Evolutionary conservation across 2,329 filamentous ascomycete species (phyloP).

Genomic region (Hymenoscyphus albidus): DNA sequence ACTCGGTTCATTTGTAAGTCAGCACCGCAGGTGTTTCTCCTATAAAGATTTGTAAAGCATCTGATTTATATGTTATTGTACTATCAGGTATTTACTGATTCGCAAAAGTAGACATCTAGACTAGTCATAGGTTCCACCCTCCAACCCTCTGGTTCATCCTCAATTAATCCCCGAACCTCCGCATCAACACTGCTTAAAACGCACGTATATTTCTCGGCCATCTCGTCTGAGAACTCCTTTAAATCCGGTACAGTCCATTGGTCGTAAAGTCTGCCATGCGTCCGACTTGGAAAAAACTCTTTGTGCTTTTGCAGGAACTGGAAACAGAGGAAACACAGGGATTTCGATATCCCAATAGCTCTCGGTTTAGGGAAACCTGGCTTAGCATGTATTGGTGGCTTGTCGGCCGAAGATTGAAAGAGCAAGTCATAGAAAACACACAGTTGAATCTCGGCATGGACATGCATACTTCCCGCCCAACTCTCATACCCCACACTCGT

Average conservation of each 20-base stretch:
- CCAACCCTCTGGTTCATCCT: slow-evolving; percentile 12
- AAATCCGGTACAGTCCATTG: slow-evolving; percentile 19
- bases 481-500: slow-evolving; percentile 15
- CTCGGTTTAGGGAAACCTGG: slow-evolving; percentile 3
- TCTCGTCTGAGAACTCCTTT: slow-evolving; percentile 6
- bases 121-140: slow-evolving; percentile 19
- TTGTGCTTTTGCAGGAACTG: slow-evolving; percentile 12
- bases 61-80: too few relatives aligned
- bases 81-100: too few relatives aligned
- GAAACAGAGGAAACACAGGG: slow-evolving; percentile 18
- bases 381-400: background rate
- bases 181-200: slow-evolving; percentile 10
- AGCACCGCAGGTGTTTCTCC: too few relatives aligned
- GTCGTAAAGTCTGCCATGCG: slow-evolving; percentile 17
- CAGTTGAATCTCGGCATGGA: slow-evolving; percentile 18
- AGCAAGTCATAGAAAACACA: slow-evolving; percentile 15
- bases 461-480: slow-evolving; percentile 17
- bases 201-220: slow-evolving; percentile 8
- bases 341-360: slow-evolving; percentile 17
- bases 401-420: background rate
- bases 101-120: slow-evolving; percentile 2
- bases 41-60: too few relatives aligned
- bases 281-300: slow-evolving; percentile 15
- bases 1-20: too few relatives aligned
- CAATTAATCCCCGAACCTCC: slow-evolving; percentile 7